A percentile compares a stretch with the other conserved stretches of the same genome.
phyloP scores from a whole-genome alignment of 2,329 filamentous ascomycete species.

The Fusarium sp. region DNA sequence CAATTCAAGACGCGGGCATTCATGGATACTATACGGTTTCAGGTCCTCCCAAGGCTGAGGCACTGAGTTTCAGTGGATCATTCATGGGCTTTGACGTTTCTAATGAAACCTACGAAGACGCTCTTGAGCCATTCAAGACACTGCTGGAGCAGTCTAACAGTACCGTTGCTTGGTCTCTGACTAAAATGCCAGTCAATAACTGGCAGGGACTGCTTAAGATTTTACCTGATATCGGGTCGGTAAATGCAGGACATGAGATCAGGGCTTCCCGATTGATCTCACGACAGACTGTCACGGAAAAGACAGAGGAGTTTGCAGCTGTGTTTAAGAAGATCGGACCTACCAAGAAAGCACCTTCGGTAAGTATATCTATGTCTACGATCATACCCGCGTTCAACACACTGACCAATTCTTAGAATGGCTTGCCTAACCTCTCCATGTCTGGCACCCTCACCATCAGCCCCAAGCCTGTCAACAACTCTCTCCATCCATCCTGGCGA shows the following conservation, averaged over 20 bases:
- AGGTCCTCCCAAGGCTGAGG: not conserved
- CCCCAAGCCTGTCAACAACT: not conserved
- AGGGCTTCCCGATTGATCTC: not conserved
- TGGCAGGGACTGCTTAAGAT: not conserved
- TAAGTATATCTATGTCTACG: not conserved
- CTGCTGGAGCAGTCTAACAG: not conserved
- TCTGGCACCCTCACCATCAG: constrained; percentile 1
- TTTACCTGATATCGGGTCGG: not conserved
- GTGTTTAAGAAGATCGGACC: not conserved
- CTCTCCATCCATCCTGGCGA: not conserved
- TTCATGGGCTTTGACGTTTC: not conserved
- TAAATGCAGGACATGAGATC: not conserved
- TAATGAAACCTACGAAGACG: not conserved
- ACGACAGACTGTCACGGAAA: not conserved
- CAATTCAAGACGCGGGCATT: not conserved
- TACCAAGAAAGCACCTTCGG: not conserved
- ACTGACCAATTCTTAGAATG: not conserved
- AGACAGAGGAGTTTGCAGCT: not conserved
- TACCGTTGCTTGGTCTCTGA: not conserved
- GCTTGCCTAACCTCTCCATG: not conserved
- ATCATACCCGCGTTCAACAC: too few relatives aligned
- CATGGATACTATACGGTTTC: not conserved
- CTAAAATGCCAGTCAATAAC: not conserved
- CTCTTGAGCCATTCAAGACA: not conserved
- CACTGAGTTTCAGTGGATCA: not conserved